Conservation (phyloP, 2,329 filamentous ascomycete species). For the Fusarium longipes region DNA sequence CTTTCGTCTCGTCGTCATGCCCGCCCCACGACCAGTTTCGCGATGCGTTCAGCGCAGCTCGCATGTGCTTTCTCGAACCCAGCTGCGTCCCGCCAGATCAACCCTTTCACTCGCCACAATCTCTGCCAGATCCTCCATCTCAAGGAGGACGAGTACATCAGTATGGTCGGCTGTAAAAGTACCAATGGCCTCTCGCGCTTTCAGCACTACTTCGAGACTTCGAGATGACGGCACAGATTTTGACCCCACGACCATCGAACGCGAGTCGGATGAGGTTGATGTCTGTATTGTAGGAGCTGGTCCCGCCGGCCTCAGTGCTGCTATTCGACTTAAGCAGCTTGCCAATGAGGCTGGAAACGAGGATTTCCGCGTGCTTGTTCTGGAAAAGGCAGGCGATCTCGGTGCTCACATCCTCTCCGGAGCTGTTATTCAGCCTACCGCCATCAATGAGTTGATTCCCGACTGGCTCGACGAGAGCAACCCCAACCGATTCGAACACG, state of each 20-base stretch:
- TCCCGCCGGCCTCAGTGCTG: conserved; percentile 91
- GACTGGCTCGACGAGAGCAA: conserved; percentile 94
- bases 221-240: conserved; percentile 64
- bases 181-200: conserved; percentile 48
- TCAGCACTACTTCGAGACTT: conserved; percentile 51
- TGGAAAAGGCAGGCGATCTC: conserved; percentile 95
- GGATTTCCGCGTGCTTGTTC: conserved; percentile 89
- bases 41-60: conserved; percentile 55
- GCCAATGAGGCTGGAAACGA: conserved; percentile 96
- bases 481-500: conserved; percentile 85
- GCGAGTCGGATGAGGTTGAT: conserved; percentile 93
- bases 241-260: conserved; percentile 76
- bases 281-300: conserved; percentile 97
- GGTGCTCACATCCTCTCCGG: conserved; percentile 96
- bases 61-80: conserved; percentile 48
- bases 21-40: conserved; percentile 53
- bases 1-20: conserved; percentile 45
- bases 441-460: conserved; percentile 89
- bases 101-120: conserved; percentile 41
- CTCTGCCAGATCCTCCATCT: conserved; percentile 25
- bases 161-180: conserved; percentile 35
- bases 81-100: conserved; percentile 44
- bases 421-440: conserved; percentile 90
- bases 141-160: conserved; percentile 27
- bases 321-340: conserved; percentile 94